Conservation (phyloP, 2,329 filamentous ascomycete genomes). For the Dactylella cylindrospora region DNA sequence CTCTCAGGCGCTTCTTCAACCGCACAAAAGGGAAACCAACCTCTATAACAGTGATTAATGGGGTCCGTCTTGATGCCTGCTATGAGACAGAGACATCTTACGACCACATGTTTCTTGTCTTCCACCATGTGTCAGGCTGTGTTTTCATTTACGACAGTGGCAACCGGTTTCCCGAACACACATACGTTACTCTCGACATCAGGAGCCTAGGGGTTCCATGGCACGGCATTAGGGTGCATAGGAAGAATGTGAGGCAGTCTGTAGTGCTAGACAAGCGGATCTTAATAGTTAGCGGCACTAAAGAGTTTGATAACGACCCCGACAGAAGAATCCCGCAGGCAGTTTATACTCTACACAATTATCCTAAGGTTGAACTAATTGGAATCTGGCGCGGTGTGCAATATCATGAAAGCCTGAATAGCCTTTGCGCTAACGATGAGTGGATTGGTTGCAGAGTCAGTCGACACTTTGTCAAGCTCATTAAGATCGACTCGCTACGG, state of each 20-base stretch:
- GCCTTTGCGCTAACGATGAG: conserved; percentile 41
- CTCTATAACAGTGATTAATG: conserved; percentile 36
- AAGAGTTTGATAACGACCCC: conserved; percentile 30
- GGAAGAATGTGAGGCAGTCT: conserved; percentile 34
- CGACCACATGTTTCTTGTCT: conserved; percentile 43
- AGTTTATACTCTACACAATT: conserved; percentile 39
- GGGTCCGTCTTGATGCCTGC: conserved; percentile 39
- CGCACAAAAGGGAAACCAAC: conserved; percentile 37
- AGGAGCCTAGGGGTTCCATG: conserved; percentile 28
- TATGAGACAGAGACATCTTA: conserved; percentile 43
- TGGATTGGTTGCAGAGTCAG: conserved; percentile 41
- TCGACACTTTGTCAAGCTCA: conserved; percentile 28
- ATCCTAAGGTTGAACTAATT: conserved; percentile 19
- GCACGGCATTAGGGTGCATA: conserved; percentile 21
- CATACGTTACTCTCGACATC: conserved; percentile 32
- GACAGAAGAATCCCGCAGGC: conserved; percentile 37
- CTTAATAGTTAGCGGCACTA: conserved; percentile 29
- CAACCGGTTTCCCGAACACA: conserved; percentile 26
- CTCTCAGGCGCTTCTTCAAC: conserved; percentile 42
- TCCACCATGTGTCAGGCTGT: conserved; percentile 33
- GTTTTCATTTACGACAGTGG: conserved; percentile 43
- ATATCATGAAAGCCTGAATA: conserved; percentile 35
- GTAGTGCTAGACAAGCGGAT: conserved; percentile 39
- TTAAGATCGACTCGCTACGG: conserved; percentile 33
- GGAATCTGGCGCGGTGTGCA: conserved; percentile 38